Evolutionary conservation across 2,329 filamentous ascomycete species (phyloP), one percentile per base, ranked within the genome.

Genomic region (Trichophyton benhamiae): DNA sequence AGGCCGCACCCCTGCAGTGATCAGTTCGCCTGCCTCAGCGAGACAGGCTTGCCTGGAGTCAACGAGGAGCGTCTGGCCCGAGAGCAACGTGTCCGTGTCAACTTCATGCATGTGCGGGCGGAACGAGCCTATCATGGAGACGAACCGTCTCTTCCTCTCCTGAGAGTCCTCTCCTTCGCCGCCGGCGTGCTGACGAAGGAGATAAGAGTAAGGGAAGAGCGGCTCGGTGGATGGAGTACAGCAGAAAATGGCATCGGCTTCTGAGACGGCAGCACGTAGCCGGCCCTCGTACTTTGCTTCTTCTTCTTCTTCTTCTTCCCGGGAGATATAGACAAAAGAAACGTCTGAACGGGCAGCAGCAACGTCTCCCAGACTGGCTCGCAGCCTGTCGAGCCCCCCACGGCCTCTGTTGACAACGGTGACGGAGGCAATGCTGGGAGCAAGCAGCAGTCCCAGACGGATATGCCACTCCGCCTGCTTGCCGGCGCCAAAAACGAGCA

Each of bases 331-430:
- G 22, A 17, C 42, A 25, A 65, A 61, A 20, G 55, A 22, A 15
- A 75, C 67, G 38, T 66, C 65, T 20, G 77, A 73, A 68, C 77
- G 75, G 6, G 68, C 68, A 1, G 63, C 55, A 1, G 59, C 59
- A 78, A 87, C 84, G 22, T 86, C 82, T 69, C 85, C 82, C 78
- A 87, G 85, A 25, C 86, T 83, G 69, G 85, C 82, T 13, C 78
- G 77, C 78, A 87, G 85, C 22, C 86, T 83, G 69, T 86, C 82
- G 78, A 87, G 85, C 22, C 86, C 83, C 69, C 85, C 82, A 13
- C 78, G 77, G 2, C 72, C 69, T 11, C 88, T 85, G 68, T 91
- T 94, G 67, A 96, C 84, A 66, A 96, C 84, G 68, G 90, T 87
- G 59, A 96, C 80, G 53, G 84, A 82, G 65, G 83, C 83, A 15